Evolutionary conservation across 2,329 filamentous ascomycete genomes (phyloP).

Genomic region (Kalmusia sp.): DNA sequence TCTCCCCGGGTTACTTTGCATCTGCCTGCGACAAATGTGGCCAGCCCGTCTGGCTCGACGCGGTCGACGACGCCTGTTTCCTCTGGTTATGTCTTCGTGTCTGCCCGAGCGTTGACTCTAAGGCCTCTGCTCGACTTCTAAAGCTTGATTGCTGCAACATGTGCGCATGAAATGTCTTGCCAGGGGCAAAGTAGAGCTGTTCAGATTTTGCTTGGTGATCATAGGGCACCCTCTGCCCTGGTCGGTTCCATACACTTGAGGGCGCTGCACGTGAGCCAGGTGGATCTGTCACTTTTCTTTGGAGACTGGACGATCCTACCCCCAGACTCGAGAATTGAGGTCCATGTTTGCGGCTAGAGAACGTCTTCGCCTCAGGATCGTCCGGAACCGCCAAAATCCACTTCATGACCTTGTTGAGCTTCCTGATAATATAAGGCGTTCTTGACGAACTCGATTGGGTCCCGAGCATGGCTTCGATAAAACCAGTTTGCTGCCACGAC

Average conservation of each 20-base stretch:
- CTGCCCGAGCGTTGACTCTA: neutral
- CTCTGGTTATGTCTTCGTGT: neutral
- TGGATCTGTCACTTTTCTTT: neutral
- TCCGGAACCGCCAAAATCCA: conserved; percentile 10
- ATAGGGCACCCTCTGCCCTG: no score
- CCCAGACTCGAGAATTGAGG: neutral
- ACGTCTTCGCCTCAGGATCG: conserved; percentile 13
- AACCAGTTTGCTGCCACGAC: neutral
- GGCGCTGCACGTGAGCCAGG: neutral
- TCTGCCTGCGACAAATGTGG: neutral
- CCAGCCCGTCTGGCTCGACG: neutral
- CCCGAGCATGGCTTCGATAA: no score
- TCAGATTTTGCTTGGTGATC: no score
- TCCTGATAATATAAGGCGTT: neutral
- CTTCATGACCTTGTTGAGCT: conserved; percentile 7
- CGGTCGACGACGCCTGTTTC: neutral
- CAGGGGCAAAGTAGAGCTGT: no score
- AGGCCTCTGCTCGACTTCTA: neutral
- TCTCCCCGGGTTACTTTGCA: neutral
- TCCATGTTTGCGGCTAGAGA: conserved; percentile 4
- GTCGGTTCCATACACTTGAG: neutral
- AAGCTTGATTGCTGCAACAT: neutral
- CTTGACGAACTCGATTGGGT: neutral
- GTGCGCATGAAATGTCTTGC: neutral
- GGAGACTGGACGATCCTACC: neutral